A percentile compares a stretch with the other conserved stretches of the same genome.
Conservation (phyloP, 2,329 filamentous ascomycete species). For the Cladophialophora carrionii region DNA sequence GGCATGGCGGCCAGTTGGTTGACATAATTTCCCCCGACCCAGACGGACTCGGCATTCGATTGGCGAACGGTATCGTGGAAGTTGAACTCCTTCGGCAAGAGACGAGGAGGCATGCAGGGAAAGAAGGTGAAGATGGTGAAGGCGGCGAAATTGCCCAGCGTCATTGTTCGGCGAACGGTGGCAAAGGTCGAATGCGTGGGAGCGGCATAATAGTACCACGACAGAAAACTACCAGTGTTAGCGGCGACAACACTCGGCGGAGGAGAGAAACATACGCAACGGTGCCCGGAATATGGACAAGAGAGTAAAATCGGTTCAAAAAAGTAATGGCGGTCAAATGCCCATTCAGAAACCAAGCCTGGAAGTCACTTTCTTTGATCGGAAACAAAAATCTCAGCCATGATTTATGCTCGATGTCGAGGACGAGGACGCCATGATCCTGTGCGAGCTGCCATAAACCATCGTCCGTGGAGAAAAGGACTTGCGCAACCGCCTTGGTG, state of each 20-base stretch:
- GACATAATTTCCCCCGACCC: conserved; percentile 61
- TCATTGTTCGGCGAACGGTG: conserved; percentile 62
- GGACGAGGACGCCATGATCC: conserved; percentile 43
- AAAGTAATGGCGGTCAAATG: conserved; percentile 50
- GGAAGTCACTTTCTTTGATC: conserved; percentile 50
- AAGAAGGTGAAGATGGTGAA: conserved; percentile 66
- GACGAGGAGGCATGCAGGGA: conserved; percentile 66
- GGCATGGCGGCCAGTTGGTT: conserved; percentile 64
- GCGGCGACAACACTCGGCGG: neutral
- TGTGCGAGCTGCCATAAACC: conserved; percentile 54
- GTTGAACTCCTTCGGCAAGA: conserved; percentile 62
- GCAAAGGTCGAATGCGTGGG: conserved; percentile 58
- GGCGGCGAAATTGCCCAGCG: conserved; percentile 63
- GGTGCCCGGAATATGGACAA: conserved; percentile 57
- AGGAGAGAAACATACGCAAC: conserved; percentile 48
- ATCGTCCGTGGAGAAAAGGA: conserved; percentile 55
- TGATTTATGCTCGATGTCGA: conserved; percentile 35
- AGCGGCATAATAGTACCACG: conserved; percentile 50
- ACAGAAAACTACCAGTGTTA: conserved; percentile 45
- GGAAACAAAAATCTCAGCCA: conserved; percentile 48
- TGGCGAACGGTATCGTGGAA: conserved; percentile 66
- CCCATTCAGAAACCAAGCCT: conserved; percentile 51
- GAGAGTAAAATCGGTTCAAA: conserved; percentile 55
- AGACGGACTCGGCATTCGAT: conserved; percentile 57
- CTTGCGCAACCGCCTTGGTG: conserved; percentile 58